Percentiles rank a stretch among this genome's conserved stretches.
These are phyloP conservation scores for Allantophomopsis cytisporea DNA, from an alignment of 2,329 filamentous ascomycete species.

Conservation along the genomic window DNA sequence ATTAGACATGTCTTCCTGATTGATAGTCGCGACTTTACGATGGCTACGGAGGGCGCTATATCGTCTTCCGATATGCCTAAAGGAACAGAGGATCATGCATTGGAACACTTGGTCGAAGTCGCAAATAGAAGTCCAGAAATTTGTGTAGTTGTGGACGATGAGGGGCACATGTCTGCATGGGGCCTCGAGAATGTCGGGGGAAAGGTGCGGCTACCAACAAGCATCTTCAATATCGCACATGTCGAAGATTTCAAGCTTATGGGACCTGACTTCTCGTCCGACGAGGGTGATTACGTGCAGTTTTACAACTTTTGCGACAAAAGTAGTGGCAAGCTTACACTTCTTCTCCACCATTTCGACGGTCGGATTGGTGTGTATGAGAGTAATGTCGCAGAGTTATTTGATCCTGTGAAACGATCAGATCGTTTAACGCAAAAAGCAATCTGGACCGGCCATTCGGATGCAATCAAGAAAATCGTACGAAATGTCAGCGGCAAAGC, in stretches of 20 bases:
- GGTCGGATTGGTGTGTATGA: slow-evolving; percentile 75
- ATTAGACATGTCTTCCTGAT: slow-evolving; percentile 67
- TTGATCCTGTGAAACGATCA: slow-evolving; percentile 54
- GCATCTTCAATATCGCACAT: slow-evolving; percentile 79
- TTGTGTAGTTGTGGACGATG: slow-evolving; percentile 72
- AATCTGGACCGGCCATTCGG: slow-evolving; percentile 75
- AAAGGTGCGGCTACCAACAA: slow-evolving; percentile 48
- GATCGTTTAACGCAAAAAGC: slow-evolving; percentile 47
- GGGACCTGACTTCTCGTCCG: slow-evolving; percentile 7
- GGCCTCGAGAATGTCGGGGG: slow-evolving; percentile 76
- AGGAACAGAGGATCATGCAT: slow-evolving; percentile 48
- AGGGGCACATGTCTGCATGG: slow-evolving; percentile 82
- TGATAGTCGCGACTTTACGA: slow-evolving; percentile 66
- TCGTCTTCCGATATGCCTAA: slow-evolving; percentile 36
- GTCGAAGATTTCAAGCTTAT: slow-evolving; percentile 45
- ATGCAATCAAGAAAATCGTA: slow-evolving; percentile 71
- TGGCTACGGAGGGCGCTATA: slow-evolving; percentile 65
- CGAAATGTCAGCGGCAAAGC: slow-evolving; percentile 72
- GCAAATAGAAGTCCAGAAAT: slow-evolving; percentile 79
- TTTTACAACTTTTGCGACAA: slow-evolving; percentile 61
- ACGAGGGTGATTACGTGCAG: slow-evolving; percentile 40
- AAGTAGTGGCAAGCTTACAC: slow-evolving; percentile 47
- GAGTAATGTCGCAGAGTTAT: slow-evolving; percentile 62
- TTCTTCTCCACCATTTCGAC: slow-evolving; percentile 76
- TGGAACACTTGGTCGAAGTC: slow-evolving; percentile 76